These are phyloP conservation scores for Scheffersomyces ergatensis DNA, from an alignment of 805 yeast genomes.

Conservation along the genomic window DNA sequence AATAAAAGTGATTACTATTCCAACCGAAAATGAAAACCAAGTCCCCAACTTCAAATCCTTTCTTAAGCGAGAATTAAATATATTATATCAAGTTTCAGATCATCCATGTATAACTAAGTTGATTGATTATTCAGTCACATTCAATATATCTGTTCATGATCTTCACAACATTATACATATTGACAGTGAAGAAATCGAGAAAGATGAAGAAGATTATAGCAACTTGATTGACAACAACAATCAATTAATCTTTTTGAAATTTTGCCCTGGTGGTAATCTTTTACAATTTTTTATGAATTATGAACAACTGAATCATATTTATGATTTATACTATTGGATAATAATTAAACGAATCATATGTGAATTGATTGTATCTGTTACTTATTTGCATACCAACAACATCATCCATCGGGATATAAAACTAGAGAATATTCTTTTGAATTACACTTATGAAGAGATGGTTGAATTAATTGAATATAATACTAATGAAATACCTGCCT, in stretches of 20 bases:
- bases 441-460: slow-evolving; percentile 25
- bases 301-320: slow-evolving; percentile 27
- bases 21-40: slow-evolving; percentile 22
- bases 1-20: slow-evolving; percentile 58
- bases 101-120: slow-evolving; percentile 74
- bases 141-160: slow-evolving; percentile 22
- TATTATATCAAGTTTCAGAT: slow-evolving; percentile 46
- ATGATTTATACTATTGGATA: slow-evolving; percentile 38
- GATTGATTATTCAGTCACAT: slow-evolving; percentile 45
- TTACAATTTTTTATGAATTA: slow-evolving; percentile 52
- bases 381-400: slow-evolving; percentile 62
- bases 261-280: slow-evolving; percentile 82
- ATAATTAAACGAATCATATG: slow-evolving; percentile 62
- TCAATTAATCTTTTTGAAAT: slow-evolving; percentile 63
- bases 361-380: slow-evolving; percentile 68
- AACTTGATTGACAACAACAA: slow-evolving; percentile 20
- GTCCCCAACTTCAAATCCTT: slow-evolving; percentile 31
- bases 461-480: slow-evolving; percentile 15
- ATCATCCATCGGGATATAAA: slow-evolving; percentile 91
- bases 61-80: slow-evolving; percentile 64
- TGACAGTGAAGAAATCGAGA: neutral
- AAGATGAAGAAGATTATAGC: slow-evolving; percentile 6
- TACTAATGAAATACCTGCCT: neutral
- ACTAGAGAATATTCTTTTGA: slow-evolving; percentile 74
- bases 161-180: slow-evolving; percentile 5